Base-by-base conservation (phyloP, 768 basidiomycete genomes). In the Hericium coralloides region DNA sequence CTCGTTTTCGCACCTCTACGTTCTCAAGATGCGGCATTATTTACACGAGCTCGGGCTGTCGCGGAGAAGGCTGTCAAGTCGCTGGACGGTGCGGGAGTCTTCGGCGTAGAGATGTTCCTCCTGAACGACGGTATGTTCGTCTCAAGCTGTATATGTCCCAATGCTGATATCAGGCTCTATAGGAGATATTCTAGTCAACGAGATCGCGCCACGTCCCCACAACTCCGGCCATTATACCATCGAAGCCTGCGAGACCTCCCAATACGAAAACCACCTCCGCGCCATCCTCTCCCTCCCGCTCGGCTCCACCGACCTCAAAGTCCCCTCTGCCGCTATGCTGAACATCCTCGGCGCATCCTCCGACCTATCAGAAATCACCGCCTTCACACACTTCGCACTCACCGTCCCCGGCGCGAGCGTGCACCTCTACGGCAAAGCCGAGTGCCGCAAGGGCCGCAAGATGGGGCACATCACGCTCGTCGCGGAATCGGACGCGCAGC, bases 181-280 rank as follows among this genome's bases (percentile, higher is more conserved):
- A 95, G 93, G 89, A 12, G 69, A 76, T 0, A 79, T 98, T 1
- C 83, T 84, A 58, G 80, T 99, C 60, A 99, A 99, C 70, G 97
- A 99, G 73, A 95, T 99, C 59, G 97, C 97, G 0, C 97, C 97
- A 12, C 82, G 97, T 17, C 95, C 97, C 1, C 97, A 99, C 69
- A 99, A 98, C 73, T 98, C 95, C 9, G 97, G 95, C 0, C 97
- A 99, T 69, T 95, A 98, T 71, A 97, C 95, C 26, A 98, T 98
- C 66, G 97, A 98, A 73, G 94, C 95, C 0, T 98, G 94, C 70
- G 79, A 92, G 63, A 91, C 93, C 2, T 98, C 95, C 2, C 97
- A 98, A 72, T 99, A 91, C 72, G 92, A 93, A 70, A 97, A 98
- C 63, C 97, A 98, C 70, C 85, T 98, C 52, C 92, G 94, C 38